Evolutionary conservation across 1,284 basidiomycete species (phyloP).

Genomic region (Trametes pubescens): DNA sequence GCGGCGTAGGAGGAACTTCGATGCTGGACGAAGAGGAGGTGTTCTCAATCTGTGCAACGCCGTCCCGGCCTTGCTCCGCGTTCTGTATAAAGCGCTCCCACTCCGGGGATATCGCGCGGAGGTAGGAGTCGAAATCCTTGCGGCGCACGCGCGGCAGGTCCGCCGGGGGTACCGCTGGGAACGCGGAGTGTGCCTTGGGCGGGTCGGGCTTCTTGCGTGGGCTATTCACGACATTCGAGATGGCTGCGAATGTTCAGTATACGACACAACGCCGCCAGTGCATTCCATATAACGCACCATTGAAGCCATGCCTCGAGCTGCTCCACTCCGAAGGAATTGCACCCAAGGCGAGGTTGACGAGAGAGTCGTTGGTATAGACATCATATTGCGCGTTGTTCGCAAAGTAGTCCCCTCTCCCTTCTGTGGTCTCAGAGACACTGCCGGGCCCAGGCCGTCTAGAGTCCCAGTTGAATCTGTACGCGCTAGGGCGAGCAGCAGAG

Average conservation of each 20-base stretch:
- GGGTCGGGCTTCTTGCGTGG: constrained; percentile 87
- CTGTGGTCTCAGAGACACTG: constrained; percentile 72
- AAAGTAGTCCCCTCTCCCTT: constrained; percentile 56
- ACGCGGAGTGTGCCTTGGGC: constrained; percentile 81
- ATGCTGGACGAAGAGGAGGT: constrained; percentile 39
- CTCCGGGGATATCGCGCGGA: constrained; percentile 76
- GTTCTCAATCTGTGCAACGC: constrained; percentile 51
- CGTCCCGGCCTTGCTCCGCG: constrained; percentile 55
- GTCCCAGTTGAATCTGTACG: constrained; percentile 77
- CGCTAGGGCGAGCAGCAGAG: constrained; percentile 50
- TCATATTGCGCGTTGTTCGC: constrained; percentile 36
- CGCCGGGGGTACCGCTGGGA: constrained; percentile 76
- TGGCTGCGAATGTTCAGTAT: constrained; percentile 50
- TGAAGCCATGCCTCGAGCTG: constrained; percentile 79
- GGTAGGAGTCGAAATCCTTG: constrained; percentile 87
- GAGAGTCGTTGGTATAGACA: constrained; percentile 33
- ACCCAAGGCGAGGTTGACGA: constrained; percentile 36
- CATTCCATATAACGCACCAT: constrained; percentile 58
- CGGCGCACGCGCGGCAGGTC: constrained; percentile 81
- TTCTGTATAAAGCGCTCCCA: constrained; percentile 77
- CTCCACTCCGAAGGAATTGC: constrained; percentile 75
- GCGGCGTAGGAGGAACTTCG: constrained; percentile 33
- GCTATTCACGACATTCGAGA: constrained; percentile 84
- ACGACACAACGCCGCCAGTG: background rate
- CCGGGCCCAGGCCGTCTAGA: constrained; percentile 62